A percentile compares a stretch with the other conserved stretches of the same genome.
These are phyloP conservation scores for Penicillium sp. DNA, from an alignment of 2,329 filamentous ascomycete species.

Conservation along the genomic window DNA sequence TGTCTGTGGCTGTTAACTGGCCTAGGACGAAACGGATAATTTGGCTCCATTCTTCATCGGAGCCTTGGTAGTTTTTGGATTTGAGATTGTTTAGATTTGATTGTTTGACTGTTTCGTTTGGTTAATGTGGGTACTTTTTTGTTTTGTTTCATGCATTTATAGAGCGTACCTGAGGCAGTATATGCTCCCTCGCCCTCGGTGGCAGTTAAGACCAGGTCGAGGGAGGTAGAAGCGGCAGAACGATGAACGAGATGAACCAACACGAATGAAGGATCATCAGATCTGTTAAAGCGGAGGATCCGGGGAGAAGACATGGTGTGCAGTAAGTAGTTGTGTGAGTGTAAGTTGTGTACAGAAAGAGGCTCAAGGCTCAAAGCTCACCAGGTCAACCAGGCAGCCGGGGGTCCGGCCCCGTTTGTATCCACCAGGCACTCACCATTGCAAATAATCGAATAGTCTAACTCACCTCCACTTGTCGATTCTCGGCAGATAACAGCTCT, in stretches of 20 bases:
- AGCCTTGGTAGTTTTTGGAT: conserved; percentile 49
- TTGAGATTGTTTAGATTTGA: conserved; percentile 42
- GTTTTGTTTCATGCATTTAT: not conserved
- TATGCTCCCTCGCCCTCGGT: conserved; percentile 64
- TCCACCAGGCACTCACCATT: not conserved
- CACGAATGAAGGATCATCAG: conserved; percentile 48
- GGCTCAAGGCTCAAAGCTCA: not conserved
- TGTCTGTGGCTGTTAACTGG: conserved; percentile 26
- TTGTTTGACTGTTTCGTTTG: conserved; percentile 40
- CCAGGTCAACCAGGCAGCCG: not conserved
- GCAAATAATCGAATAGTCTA: too few species aligned
- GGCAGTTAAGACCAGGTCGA: conserved; percentile 61
- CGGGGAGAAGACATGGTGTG: conserved; percentile 26
- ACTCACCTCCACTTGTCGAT: not conserved
- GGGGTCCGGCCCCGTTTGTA: not conserved
- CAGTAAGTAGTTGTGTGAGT: conserved; percentile 5
- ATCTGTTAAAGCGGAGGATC: conserved; percentile 56
- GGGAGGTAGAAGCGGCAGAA: conserved; percentile 31
- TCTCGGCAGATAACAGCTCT: too few species aligned
- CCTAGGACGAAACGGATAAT: conserved; percentile 42
- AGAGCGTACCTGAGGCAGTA: conserved; percentile 48
- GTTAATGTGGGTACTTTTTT: conserved; percentile 16
- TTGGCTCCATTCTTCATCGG: conserved; percentile 47
- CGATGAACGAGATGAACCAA: conserved; percentile 54
- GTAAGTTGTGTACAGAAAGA: not conserved